These are phyloP conservation scores for Fusarium foetens DNA, from an alignment of 2,329 filamentous ascomycete species.

Conservation along the genomic window DNA sequence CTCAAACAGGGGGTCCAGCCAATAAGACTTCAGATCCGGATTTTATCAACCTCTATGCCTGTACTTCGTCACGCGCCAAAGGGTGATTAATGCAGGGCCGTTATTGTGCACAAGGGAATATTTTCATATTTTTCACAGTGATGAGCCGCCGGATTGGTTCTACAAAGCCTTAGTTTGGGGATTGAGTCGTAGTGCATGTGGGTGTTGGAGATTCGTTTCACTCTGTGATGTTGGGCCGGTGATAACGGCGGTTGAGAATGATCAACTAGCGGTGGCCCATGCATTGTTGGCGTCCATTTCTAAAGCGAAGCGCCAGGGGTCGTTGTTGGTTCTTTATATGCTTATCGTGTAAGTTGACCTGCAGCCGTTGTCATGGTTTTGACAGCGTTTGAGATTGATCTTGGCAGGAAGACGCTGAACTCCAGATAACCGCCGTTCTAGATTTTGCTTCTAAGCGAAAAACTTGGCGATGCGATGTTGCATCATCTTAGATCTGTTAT, in stretches of 20 bases:
- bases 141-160: constrained; percentile 36
- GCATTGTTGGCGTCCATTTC: constrained; percentile 18
- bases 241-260: constrained; percentile 9
- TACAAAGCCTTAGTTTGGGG: constrained; percentile 17
- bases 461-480: neutral
- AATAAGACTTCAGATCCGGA: constrained; percentile 36
- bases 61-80: constrained; percentile 41
- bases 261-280: constrained; percentile 22
- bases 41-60: constrained; percentile 17
- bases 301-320: constrained; percentile 34
- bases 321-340: constrained; percentile 24
- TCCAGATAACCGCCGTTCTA: neutral
- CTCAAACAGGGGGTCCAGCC: constrained; percentile 39
- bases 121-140: constrained; percentile 29
- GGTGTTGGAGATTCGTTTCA: constrained; percentile 39
- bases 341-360: constrained; percentile 6
- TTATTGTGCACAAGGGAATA: constrained; percentile 17
- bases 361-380: constrained; percentile 18
- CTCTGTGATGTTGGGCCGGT: constrained; percentile 10
- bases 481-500: neutral
- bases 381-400: neutral
- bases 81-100: constrained; percentile 40
- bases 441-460: constrained; percentile 1
- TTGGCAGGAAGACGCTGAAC: neutral
- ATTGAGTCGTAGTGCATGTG: constrained; percentile 26